These are phyloP conservation scores for Nitzschia putrida DNA, from an alignment of 108 stramenopile genomes.

Conservation along the genomic window DNA sequence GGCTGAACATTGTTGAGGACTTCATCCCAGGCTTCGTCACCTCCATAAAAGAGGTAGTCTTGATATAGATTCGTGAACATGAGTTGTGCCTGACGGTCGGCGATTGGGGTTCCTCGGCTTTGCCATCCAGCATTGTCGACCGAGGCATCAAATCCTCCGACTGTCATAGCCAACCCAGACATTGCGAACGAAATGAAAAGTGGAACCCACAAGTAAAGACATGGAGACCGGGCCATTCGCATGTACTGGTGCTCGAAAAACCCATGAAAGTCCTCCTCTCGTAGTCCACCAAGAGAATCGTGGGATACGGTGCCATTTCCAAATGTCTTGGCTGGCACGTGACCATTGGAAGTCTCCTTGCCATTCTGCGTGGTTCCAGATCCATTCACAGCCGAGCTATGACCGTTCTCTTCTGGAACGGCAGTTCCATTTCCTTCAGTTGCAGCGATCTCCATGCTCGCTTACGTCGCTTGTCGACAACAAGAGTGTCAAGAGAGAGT, in stretches of 20 bases:
- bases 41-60: constrained; percentile 29
- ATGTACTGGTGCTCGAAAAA: constrained; percentile 24
- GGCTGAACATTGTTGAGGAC: constrained; percentile 44
- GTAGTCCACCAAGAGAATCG: not conserved
- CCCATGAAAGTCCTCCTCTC: constrained; percentile 10
- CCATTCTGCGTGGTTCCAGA: no score
- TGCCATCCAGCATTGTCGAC: constrained; percentile 54
- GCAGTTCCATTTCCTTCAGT: no score
- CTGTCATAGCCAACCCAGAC: constrained; percentile 25
- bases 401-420: no score
- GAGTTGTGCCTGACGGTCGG: constrained; percentile 48
- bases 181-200: constrained; percentile 11
- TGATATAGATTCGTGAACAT: constrained; percentile 16
- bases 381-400: no score
- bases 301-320: not conserved
- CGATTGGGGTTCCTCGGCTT: constrained; percentile 48
- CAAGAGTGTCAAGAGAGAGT: no score
- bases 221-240: constrained; percentile 30
- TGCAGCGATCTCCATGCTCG: no score
- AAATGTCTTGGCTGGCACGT: no score
- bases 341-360: no score
- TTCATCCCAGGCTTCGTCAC: constrained; percentile 36
- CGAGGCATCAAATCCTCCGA: constrained; percentile 42
- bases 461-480: no score
- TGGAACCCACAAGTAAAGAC: constrained; percentile 20